These are phyloP conservation scores for Clohesyomyces aquaticus DNA, from an alignment of 495 filamentous ascomycete genomes.

Conservation along the genomic window DNA sequence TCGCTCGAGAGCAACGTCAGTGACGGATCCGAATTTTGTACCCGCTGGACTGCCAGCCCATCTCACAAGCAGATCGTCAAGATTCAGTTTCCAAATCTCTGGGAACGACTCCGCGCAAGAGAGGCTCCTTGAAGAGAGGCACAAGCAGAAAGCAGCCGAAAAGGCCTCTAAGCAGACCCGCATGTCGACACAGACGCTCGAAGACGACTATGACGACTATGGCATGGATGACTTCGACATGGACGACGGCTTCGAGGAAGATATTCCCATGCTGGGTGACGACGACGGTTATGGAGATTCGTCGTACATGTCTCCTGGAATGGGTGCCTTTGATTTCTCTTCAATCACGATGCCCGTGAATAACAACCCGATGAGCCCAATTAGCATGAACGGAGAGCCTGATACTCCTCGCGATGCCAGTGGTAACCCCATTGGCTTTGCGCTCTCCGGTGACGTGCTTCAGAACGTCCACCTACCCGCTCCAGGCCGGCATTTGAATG, in stretches of 20 bases:
- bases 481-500: slow-evolving; percentile 12
- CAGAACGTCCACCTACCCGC: slow-evolving; percentile 21
- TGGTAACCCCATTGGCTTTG: slow-evolving; percentile 37
- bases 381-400: slow-evolving; percentile 19
- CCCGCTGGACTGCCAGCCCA: slow-evolving; percentile 52
- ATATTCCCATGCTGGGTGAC: slow-evolving; percentile 43
- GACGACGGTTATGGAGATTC: slow-evolving; percentile 57
- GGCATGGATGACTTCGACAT: slow-evolving; percentile 34
- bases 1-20: slow-evolving; percentile 55
- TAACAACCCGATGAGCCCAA: slow-evolving; percentile 31
- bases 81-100: slow-evolving; percentile 89
- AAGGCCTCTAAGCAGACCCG: slow-evolving; percentile 49
- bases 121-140: slow-evolving; percentile 80
- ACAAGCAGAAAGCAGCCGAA: slow-evolving; percentile 70
- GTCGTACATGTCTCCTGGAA: slow-evolving; percentile 32
- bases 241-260: slow-evolving; percentile 44
- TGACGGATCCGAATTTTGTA: slow-evolving; percentile 49
- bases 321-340: slow-evolving; percentile 36
- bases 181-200: slow-evolving; percentile 46
- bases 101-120: slow-evolving; percentile 79
- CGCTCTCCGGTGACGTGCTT: slow-evolving; percentile 25
- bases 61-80: slow-evolving; percentile 82
- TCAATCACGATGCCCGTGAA: slow-evolving; percentile 14
- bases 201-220: slow-evolving; percentile 42
- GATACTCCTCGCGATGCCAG: slow-evolving; percentile 34